A percentile compares a stretch with the other conserved stretches of the same genome.
Evolutionary conservation across 192 early-diverging fungal species (phyloP).

Genomic region (Linnemannia exigua): DNA sequence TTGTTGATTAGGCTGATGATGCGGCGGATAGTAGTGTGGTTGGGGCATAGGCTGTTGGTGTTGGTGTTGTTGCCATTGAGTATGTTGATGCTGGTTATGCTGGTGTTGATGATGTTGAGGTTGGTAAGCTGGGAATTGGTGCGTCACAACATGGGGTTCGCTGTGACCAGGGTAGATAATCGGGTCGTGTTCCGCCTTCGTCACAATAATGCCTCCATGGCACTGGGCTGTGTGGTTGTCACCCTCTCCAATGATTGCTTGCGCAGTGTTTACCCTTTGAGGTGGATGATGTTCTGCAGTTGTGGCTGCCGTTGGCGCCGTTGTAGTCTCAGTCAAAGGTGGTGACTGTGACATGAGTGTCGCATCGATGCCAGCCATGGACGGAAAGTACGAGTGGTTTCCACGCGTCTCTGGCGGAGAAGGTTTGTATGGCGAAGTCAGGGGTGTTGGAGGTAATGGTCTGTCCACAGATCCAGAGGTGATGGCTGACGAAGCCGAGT

Average conservation of each 20-base stretch:
- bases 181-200: background rate
- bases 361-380: background rate
- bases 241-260: background rate
- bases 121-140: background rate
- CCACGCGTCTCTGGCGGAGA: background rate
- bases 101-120: background rate
- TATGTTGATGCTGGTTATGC: background rate
- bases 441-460: slow-evolving; percentile 41
- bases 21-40: background rate
- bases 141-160: background rate
- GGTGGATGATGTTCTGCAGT: background rate
- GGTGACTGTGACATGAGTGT: background rate
- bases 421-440: background rate
- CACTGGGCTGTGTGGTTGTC: background rate
- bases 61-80: slow-evolving; percentile 13
- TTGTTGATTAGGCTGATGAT: background rate
- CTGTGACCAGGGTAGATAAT: background rate
- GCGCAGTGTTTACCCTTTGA: slow-evolving; percentile 17
- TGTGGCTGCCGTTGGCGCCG: background rate
- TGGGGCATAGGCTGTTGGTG: background rate
- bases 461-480: background rate
- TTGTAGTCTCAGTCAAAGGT: background rate
- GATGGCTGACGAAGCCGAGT: background rate
- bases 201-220: background rate
- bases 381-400: slow-evolving; percentile 7